Evolutionary conservation across 768 basidiomycete species (phyloP), one percentile per base, ranked within the genome.

Genomic region (Tricholoma matsutake): DNA sequence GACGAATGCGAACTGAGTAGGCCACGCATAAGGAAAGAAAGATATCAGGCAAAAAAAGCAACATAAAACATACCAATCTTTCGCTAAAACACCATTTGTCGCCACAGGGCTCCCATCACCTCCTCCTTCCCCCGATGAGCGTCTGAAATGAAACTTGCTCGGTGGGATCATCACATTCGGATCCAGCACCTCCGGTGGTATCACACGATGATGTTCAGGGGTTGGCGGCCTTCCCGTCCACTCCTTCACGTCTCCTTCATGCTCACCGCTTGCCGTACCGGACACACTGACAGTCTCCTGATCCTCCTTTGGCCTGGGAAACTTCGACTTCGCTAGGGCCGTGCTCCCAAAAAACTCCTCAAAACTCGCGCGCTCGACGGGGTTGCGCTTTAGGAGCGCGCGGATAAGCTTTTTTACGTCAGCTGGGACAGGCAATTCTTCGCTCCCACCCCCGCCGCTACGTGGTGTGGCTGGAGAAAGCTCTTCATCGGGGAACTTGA

Each of bases 401-500:
- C 94, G 83, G 32, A 98, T 93, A 56, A 98, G 86, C 32, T 82
- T 81, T 76, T 99, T 98, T 72, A 99, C 81, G 68, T 97, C 96
- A 7, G 73, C 68, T 2, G 94, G 85, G 7, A 96, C 92, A 3
- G 78, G 77, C 7, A 78, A 74, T n/a, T 83, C 70, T 51, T 83
- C 80, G 52, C 82, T 83, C 6, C 80, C 82, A 1, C 80, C 80
- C 0, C 77, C 75, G 10, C 76, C 73, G 7, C 67, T 73, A 53
- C 80, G 78, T n/a, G 78, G 72, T n/a, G 78, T 57, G 45, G 75
- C 63, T 11, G 80, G 77, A 3, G 73, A 56, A 3, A 86, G 81
- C 54, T 92, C 91, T 69, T 98, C 96, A 68, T 98, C 96, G 0
- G 96, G 96, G 64, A 98, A 99, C 73, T 88, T 91, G 69, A 97